These are phyloP conservation scores for Leersia perrieri DNA, from an alignment of 176 grass and related monocot species.

Conservation along the genomic window DNA sequence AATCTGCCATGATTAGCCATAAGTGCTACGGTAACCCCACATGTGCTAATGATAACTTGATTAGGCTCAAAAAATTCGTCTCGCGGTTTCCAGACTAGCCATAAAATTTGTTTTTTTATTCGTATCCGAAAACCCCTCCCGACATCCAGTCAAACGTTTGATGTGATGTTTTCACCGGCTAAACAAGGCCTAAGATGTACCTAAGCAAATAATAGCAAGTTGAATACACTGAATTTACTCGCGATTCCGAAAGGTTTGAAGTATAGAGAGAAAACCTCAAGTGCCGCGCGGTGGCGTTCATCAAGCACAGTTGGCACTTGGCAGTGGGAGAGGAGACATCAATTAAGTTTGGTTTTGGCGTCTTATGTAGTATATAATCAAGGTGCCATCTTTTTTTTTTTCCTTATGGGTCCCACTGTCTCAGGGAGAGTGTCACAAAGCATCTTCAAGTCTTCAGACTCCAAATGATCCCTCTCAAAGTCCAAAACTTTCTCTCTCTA, in stretches of 20 bases:
- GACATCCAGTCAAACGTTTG: too few species aligned
- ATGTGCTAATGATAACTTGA: too few species aligned
- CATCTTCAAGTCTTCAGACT: neutral
- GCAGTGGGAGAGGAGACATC: slow-evolving; percentile 8
- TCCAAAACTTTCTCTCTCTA: neutral
- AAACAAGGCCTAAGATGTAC: neutral
- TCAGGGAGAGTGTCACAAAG: neutral
- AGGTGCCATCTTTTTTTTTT: neutral
- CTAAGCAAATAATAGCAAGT: neutral
- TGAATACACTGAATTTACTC: neutral
- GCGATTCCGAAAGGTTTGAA: neutral
- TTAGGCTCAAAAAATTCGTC: too few species aligned
- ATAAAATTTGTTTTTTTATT: too few species aligned
- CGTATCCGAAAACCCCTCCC: too few species aligned
- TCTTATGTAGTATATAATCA: slow-evolving; percentile 8
- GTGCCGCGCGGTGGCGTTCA: neutral
- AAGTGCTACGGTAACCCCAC: too few species aligned
- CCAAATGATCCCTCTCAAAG: neutral
- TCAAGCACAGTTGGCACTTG: neutral
- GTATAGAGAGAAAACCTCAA: neutral
- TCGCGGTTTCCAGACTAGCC: too few species aligned
- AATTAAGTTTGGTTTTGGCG: slow-evolving; percentile 38
- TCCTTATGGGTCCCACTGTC: neutral
- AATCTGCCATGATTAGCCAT: too few species aligned
- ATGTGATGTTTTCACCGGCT: too few species aligned